These are phyloP conservation scores for Fomitopsis betulina DNA, from an alignment of 1,284 basidiomycete species.

Conservation along the genomic window DNA sequence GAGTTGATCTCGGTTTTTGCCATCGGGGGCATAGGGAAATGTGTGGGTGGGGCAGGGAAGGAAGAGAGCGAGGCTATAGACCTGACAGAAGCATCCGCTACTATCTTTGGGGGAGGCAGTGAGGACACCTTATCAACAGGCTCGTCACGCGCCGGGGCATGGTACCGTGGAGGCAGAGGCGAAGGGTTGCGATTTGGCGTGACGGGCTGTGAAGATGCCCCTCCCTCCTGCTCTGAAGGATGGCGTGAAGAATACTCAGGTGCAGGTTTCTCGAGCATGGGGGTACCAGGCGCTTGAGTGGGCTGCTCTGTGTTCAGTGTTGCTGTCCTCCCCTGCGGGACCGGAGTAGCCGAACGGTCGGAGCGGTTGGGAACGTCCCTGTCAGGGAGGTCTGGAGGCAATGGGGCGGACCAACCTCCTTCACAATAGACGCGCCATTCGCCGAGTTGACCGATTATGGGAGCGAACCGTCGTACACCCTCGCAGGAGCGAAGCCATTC, in stretches of 20 bases:
- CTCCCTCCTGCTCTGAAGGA: slow-evolving; percentile 14
- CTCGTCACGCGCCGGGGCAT: slow-evolving; percentile 8
- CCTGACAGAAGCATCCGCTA: slow-evolving; percentile 11
- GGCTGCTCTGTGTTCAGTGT: slow-evolving; percentile 1
- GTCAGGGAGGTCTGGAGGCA: slow-evolving; percentile 52
- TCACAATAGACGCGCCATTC: slow-evolving; percentile 72
- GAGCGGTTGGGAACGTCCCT: background rate
- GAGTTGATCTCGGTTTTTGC: slow-evolving; percentile 9
- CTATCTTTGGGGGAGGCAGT: background rate
- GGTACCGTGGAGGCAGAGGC: slow-evolving; percentile 16
- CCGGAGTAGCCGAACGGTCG: background rate
- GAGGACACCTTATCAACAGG: background rate
- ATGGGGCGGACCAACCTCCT: slow-evolving; percentile 59
- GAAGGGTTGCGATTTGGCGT: slow-evolving; percentile 19
- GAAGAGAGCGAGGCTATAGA: slow-evolving; percentile 61
- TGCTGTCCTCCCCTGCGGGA: background rate
- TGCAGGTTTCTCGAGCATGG: slow-evolving; percentile 14
- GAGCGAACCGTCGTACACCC: slow-evolving; percentile 57
- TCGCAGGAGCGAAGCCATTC: slow-evolving; percentile 75
- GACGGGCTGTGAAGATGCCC: slow-evolving; percentile 13
- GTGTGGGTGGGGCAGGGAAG: slow-evolving; percentile 67
- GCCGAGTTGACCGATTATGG: slow-evolving; percentile 60
- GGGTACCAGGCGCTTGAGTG: background rate
- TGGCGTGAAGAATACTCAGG: slow-evolving; percentile 22
- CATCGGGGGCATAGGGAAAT: slow-evolving; percentile 58